Evolutionary conservation across 108 stramenopile species (phyloP), one percentile per base, ranked within the genome.

Genomic region (Fistulifera pelliculosa): DNA sequence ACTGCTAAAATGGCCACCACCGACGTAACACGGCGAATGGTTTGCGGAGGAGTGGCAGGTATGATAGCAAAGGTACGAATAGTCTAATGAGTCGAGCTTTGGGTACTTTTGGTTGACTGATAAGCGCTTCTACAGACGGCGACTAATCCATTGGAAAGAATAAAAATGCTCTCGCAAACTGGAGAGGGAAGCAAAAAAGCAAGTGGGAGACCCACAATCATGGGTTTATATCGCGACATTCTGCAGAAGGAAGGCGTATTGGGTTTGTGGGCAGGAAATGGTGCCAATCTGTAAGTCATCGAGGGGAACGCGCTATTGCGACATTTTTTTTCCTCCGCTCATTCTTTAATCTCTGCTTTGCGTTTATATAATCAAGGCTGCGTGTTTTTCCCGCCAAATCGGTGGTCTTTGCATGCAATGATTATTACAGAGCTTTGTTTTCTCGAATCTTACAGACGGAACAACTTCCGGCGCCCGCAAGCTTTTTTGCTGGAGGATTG

Each of bases 241-340:
- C 22, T 93, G 31, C 56, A 69, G 28, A 80, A 86, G 23, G 93
- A 94, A 56, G 93, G 93, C 8, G 47, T 94, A 19, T 1, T 71
- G 12, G 93, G 93, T 17, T 61, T 94, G 35, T 94, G 88, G 88
- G 93, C 93, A 13, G 93, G 93, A 2, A 94, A 94, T 59, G 88
- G 84, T 28, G 83, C 87, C 42, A 88, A 90, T 69, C 64, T 94
- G 53, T 35, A 35, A 35, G 31, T 35, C 31, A 3, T 35, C 31
- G 31, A 35, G 6, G 8, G 8, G 31, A 3, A 35, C 3, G 8
- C 31, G 31, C 6, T 35, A 35, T 8, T 35, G 31, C 31, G 8
- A 35, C 31, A 35, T 3, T 8, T 35, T 35, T 8, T 35, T 8
- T 35, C 31, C n/a, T n/a, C 8, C 31, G 31, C 31, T 35, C 31